Conservation (phyloP, 495 filamentous ascomycete species). For the Penicillium alfredii region DNA sequence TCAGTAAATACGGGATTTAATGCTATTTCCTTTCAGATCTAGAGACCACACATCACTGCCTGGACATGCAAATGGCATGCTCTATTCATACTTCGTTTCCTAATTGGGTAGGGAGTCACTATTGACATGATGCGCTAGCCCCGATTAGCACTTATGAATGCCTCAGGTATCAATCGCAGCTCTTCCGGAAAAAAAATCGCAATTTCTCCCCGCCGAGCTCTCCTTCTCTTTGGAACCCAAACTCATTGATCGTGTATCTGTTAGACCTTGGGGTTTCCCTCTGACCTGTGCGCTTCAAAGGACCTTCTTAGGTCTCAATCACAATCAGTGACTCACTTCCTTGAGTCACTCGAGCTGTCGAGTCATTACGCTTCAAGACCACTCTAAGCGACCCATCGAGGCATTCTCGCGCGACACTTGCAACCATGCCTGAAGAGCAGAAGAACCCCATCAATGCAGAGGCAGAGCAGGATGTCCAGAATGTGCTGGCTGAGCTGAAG, state of each 20-base stretch:
- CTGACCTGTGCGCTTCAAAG: too few species aligned
- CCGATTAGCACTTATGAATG: too few species aligned
- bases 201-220: slow-evolving; percentile 30
- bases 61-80: too few species aligned
- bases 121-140: too few species aligned
- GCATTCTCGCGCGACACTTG: slow-evolving; percentile 2
- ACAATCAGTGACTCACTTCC: not conserved
- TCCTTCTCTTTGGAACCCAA: slow-evolving; percentile 1
- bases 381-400: not conserved
- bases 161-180: slow-evolving; percentile 29
- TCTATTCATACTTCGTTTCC: too few species aligned
- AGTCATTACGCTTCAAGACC: slow-evolving; percentile 2
- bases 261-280: slow-evolving; percentile 2
- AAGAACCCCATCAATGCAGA: slow-evolving; percentile 37
- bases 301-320: not conserved
- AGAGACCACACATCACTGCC: too few species aligned
- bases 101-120: too few species aligned
- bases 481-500: slow-evolving; percentile 43
- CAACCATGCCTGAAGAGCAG: slow-evolving; percentile 39
- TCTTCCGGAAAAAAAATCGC: slow-evolving; percentile 29
- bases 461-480: slow-evolving; percentile 44
- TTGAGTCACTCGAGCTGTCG: slow-evolving; percentile 1
- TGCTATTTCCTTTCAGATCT: too few species aligned
- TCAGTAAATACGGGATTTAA: too few species aligned
- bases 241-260: slow-evolving; percentile 1